Evolutionary conservation across 768 basidiomycete species (phyloP).

Genomic region (Chalciporus pseudorubinellus): DNA sequence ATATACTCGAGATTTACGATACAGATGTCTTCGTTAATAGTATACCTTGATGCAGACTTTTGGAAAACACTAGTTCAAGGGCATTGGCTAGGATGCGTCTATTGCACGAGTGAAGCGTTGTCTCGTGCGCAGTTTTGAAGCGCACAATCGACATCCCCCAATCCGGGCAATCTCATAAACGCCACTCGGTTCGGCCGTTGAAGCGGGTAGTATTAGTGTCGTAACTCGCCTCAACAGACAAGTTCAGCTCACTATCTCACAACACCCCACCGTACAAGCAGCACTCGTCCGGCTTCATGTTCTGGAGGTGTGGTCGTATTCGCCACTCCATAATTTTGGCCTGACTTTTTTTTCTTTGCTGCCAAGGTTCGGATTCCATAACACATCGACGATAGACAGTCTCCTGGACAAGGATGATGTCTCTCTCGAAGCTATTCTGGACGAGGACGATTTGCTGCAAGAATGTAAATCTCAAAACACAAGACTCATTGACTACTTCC

Average conservation of each 20-base stretch:
- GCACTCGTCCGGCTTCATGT: slow-evolving; percentile 36
- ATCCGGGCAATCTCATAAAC: slow-evolving; percentile 25
- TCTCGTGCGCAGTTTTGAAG: neutral
- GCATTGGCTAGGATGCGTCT: neutral
- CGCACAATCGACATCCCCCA: slow-evolving; percentile 17
- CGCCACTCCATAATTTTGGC: neutral
- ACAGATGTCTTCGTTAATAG: slow-evolving; percentile 24
- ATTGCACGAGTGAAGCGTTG: neutral
- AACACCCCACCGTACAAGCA: slow-evolving; percentile 9
- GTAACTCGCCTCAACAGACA: slow-evolving; percentile 21
- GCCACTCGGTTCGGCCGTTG: neutral
- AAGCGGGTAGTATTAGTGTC: slow-evolving; percentile 9
- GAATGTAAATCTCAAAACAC: slow-evolving; percentile 96
- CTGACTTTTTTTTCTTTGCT: slow-evolving; percentile 8
- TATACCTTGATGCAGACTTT: slow-evolving; percentile 20
- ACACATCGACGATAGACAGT: slow-evolving; percentile 85
- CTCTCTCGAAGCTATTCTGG: slow-evolving; percentile 85
- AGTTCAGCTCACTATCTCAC: slow-evolving; percentile 6
- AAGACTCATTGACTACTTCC: slow-evolving; percentile 83
- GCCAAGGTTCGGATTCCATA: slow-evolving; percentile 84
- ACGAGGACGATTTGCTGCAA: slow-evolving; percentile 90
- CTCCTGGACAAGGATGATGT: slow-evolving; percentile 89
- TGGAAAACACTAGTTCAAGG: slow-evolving; percentile 7
- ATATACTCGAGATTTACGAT: slow-evolving; percentile 27
- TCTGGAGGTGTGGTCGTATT: slow-evolving; percentile 43